Evolutionary conservation across 768 basidiomycete genomes (phyloP).

Genomic region (Lanmaoa rubissima): DNA sequence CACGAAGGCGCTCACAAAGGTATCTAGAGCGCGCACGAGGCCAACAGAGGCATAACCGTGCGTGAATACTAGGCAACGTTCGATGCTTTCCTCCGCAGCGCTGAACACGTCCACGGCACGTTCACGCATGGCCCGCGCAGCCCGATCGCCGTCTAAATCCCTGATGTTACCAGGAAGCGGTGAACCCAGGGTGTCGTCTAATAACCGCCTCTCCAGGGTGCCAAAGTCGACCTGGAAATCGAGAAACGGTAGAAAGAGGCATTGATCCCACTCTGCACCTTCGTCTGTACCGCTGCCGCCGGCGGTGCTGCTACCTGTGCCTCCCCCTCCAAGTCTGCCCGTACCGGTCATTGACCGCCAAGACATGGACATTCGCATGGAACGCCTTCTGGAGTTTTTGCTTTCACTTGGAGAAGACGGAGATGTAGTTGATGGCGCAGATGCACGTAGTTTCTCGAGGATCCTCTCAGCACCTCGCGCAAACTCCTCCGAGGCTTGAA

Average conservation of each 20-base stretch:
- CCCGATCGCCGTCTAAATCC: slow-evolving; percentile 37
- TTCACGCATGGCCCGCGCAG: slow-evolving; percentile 70
- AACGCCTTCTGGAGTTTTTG: slow-evolving; percentile 48
- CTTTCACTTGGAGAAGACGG: slow-evolving; percentile 21
- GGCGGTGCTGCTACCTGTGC: slow-evolving; percentile 3
- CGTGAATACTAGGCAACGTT: slow-evolving; percentile 75
- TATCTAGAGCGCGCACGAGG: slow-evolving; percentile 72
- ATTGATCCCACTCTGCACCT: slow-evolving; percentile 77
- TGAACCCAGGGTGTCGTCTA: slow-evolving; percentile 57
- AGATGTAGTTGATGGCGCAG: slow-evolving; percentile 22
- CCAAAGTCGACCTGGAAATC: slow-evolving; percentile 88
- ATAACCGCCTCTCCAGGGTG: slow-evolving; percentile 66
- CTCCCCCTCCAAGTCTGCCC: slow-evolving; percentile 17
- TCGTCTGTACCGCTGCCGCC: slow-evolving; percentile 14
- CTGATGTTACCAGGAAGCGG: slow-evolving; percentile 35
- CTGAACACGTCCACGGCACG: slow-evolving; percentile 71
- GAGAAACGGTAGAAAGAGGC: slow-evolving; percentile 91
- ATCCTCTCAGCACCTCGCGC: slow-evolving; percentile 69
- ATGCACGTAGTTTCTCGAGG: slow-evolving; percentile 66
- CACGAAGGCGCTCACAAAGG: slow-evolving; percentile 68
- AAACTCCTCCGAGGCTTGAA: slow-evolving; percentile 81
- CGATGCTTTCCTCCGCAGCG: slow-evolving; percentile 76
- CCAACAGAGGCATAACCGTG: slow-evolving; percentile 83
- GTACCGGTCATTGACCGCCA: slow-evolving; percentile 42
- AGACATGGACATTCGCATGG: slow-evolving; percentile 65